Conservation (phyloP, 306 rosid species). For the Elaeagnus macrophylla region DNA sequence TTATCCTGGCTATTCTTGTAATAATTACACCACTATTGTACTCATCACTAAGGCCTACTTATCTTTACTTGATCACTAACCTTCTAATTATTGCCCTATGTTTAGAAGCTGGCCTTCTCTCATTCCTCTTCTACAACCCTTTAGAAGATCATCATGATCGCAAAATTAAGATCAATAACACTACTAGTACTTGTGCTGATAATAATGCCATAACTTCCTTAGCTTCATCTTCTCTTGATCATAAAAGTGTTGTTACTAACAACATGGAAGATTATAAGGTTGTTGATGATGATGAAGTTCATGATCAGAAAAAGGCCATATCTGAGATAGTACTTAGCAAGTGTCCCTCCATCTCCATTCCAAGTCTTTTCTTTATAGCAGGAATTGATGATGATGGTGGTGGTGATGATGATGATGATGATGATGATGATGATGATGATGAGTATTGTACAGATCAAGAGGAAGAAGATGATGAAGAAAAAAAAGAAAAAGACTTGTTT, state of each 20-base stretch:
- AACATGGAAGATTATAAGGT: background rate
- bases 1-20: constrained; percentile 45
- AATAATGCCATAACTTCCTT: constrained; percentile 14
- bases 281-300: background rate
- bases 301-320: constrained; percentile 14
- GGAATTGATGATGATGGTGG: constrained; percentile 34
- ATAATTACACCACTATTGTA: constrained; percentile 50
- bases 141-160: constrained; percentile 21
- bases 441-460: too few relatives aligned
- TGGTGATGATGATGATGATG: constrained; percentile 37
- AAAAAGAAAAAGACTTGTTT: constrained; percentile 50
- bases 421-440: too few relatives aligned
- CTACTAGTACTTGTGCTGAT: constrained; percentile 4
- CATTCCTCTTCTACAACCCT: constrained; percentile 32
- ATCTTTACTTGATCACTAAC: constrained; percentile 54
- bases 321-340: constrained; percentile 26
- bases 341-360: constrained; percentile 47
- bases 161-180: constrained; percentile 12
- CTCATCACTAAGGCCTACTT: constrained; percentile 45
- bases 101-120: constrained; percentile 71
- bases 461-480: constrained; percentile 21
- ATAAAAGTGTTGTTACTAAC: constrained; percentile 2
- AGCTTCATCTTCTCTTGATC: constrained; percentile 12
- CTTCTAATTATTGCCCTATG: constrained; percentile 57
- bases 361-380: constrained; percentile 55